phyloP scores from a whole-genome alignment of 768 basidiomycete species.

The Lactifluus rugatus region DNA sequence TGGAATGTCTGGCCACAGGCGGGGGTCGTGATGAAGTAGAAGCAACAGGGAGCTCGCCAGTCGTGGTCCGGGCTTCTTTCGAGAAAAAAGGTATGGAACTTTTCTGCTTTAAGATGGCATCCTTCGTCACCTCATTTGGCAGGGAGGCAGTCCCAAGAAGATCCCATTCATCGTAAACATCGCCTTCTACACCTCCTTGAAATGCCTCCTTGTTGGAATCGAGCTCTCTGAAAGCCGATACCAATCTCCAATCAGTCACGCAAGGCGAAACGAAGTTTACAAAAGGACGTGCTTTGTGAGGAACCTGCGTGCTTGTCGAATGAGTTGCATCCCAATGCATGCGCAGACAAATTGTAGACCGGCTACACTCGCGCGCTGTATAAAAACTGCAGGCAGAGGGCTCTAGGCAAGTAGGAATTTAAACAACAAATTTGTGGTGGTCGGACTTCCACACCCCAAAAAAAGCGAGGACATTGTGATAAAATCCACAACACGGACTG shows the following conservation, averaged over 20 bases:
- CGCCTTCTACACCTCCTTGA: neutral
- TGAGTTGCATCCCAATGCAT: neutral
- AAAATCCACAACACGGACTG: neutral
- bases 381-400: neutral
- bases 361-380: no score
- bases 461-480: neutral
- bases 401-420: neutral
- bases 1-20: neutral
- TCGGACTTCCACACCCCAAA: neutral
- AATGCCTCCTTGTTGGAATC: neutral
- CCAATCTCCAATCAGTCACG: neutral
- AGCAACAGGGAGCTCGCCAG: neutral
- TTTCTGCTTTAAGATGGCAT: neutral
- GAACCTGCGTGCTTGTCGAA: conserved; percentile 2
- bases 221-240: neutral
- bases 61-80: neutral
- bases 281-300: conserved; percentile 1
- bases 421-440: conserved; percentile 1
- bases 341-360: neutral
- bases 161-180: conserved; percentile 6
- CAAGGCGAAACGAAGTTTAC: neutral
- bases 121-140: neutral
- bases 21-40: neutral
- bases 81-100: conserved; percentile 9
- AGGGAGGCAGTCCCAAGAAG: neutral